Base-by-base conservation (phyloP, 805 yeast genomes). In the Metschnikowia amazonensis region DNA sequence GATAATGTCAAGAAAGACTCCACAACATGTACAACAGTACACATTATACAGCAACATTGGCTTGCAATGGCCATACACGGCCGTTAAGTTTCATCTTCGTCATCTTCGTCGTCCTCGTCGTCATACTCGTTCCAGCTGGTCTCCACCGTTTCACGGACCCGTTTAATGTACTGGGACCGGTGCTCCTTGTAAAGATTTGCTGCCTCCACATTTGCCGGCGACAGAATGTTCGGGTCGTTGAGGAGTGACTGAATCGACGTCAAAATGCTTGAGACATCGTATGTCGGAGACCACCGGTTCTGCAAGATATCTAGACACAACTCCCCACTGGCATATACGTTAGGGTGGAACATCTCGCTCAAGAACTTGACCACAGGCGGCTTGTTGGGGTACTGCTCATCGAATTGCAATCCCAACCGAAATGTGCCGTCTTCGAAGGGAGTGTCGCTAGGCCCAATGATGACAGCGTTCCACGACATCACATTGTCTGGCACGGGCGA, bases 361-460 rank as follows among this genome's bases (percentile, higher is more conserved):
- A 90, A 72, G 63, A 94, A 94, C 63, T 87, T 85, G 36, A 94
- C 99, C 46, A 78, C 74, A 2, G 99, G 99, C 18, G 99, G 98
- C 60, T 94, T 94, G 60, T 92, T 90, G 3, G 99, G 99, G 60
- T 94, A 94, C 61, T 89, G 97, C 69, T 94, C 99, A 63, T 89
- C 97, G 63, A 94, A 94, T 57, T 87, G 92, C 55, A 94, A 66
- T 44, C 82, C 76, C 49, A 94, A 73, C 48, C 95, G 77, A 67
- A 94, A 94, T 0, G 98, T 94, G 11, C 99, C 99, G 62, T 94
- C 99, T 65, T 94, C 99, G 62, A 89, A 94, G 3, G 99, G 98
- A 0, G 99, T 94, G 53, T 89, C 97, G 21, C 92, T 83, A 1
- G 99, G 99, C 0, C 99, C 99, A 46, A 94, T 90, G 51, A 94